phyloP scores from a whole-genome alignment of 345 rosid genomes.

The Salix caprea region DNA sequence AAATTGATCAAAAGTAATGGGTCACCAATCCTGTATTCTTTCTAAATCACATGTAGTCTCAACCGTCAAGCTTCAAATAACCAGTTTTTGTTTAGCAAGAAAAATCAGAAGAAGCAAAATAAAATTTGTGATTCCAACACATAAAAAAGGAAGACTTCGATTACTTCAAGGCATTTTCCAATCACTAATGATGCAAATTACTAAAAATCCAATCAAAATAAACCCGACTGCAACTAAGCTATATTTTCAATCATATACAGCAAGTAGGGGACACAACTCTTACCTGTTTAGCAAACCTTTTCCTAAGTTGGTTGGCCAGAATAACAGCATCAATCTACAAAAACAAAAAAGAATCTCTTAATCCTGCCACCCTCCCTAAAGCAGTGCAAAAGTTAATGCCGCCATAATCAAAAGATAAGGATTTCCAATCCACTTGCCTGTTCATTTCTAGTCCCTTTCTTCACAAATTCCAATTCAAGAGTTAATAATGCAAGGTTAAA shows the following conservation, averaged over 20 bases:
- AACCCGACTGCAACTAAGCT: neutral
- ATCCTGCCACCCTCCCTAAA: neutral
- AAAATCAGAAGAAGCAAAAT: neutral
- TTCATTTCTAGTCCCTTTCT: constrained; percentile 84
- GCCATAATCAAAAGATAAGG: neutral
- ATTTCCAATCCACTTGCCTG: constrained; percentile 36
- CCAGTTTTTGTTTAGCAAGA: neutral
- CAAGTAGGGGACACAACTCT: neutral
- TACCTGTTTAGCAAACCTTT: constrained; percentile 80
- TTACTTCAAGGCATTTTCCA: no score
- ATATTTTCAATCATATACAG: neutral
- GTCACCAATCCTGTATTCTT: neutral
- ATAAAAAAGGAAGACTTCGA: neutral
- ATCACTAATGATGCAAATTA: neutral
- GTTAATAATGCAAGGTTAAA: constrained; percentile 73
- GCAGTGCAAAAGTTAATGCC: neutral
- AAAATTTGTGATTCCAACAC: neutral
- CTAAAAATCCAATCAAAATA: neutral
- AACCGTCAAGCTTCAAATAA: neutral
- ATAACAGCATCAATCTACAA: constrained; percentile 84
- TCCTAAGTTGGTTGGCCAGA: constrained; percentile 70
- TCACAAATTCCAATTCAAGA: constrained; percentile 85
- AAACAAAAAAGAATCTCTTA: neutral
- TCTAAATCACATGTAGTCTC: neutral
- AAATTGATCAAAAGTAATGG: neutral